These are phyloP conservation scores for Domatiomyces catenatus DNA, from an alignment of 2,329 filamentous ascomycete genomes.

Conservation along the genomic window DNA sequence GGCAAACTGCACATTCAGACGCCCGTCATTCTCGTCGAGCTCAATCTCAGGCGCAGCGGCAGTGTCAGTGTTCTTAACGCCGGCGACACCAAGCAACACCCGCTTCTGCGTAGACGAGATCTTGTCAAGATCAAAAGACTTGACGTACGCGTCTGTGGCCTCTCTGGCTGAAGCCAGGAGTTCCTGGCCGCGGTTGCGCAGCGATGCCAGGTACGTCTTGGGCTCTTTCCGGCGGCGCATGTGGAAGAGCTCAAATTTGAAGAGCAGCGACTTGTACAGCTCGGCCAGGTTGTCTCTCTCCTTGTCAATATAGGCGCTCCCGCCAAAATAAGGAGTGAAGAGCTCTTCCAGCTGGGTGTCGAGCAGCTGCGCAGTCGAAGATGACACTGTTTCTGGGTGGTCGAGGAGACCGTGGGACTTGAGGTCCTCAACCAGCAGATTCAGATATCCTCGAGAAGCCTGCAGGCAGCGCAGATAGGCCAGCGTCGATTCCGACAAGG, in stretches of 20 bases:
- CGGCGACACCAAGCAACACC: slow-evolving; percentile 80
- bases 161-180: slow-evolving; percentile 77
- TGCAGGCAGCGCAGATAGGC: slow-evolving; percentile 85
- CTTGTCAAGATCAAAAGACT: slow-evolving; percentile 75
- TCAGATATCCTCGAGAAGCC: slow-evolving; percentile 78
- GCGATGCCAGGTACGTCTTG: slow-evolving; percentile 79
- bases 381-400: slow-evolving; percentile 78
- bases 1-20: slow-evolving; percentile 67
- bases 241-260: slow-evolving; percentile 96
- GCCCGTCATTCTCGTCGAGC: slow-evolving; percentile 77
- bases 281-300: slow-evolving; percentile 58
- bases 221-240: slow-evolving; percentile 63
- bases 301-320: slow-evolving; percentile 49
- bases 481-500: slow-evolving; percentile 75
- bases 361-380: slow-evolving; percentile 58
- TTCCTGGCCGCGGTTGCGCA: slow-evolving; percentile 81
- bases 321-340: slow-evolving; percentile 51
- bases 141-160: slow-evolving; percentile 52
- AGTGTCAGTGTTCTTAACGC: slow-evolving; percentile 57
- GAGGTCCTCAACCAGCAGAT: slow-evolving; percentile 73
- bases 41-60: slow-evolving; percentile 69
- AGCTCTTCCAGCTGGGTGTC: slow-evolving; percentile 54
- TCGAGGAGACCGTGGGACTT: slow-evolving; percentile 91
- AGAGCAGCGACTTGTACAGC: slow-evolving; percentile 75
- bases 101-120: slow-evolving; percentile 74